Base-by-base conservation (phyloP, 202 grass and related monocot genomes). In the Hordeum pubiflorum region DNA sequence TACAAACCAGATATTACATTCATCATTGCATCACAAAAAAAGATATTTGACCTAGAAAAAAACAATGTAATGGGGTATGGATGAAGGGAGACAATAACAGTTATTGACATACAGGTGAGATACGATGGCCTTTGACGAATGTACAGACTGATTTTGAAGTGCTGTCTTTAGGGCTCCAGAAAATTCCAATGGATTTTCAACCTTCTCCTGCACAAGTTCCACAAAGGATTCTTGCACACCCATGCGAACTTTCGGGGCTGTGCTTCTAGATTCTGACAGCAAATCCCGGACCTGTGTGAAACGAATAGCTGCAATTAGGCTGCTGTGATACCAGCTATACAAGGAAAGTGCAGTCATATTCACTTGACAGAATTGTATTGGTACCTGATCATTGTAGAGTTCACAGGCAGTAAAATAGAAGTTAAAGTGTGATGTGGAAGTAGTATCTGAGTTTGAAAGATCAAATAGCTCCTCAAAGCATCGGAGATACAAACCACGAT, bases 381-480 rank as follows among this genome's bases (percentile, higher is more conserved):
- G 62, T 33, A 98, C 95, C 95, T 98, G 91, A 72, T 98, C 95
- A 85, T 98, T 98, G 81, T 95, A 93, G 65, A 98, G 92, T 83
- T 98, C 92, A 83, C 93, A 91, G 66, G 92, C 95, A 78, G 95
- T 98, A 84, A 93, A 79, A 76, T 93, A 91, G 69, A 98, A 98
- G 62, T 87, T 95, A 82, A 93, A 98, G 46, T 95, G 92, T 58
- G 90, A 87, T 63, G 89, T 90, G 44, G 92, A 93, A 38, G 92
- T 95, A 75, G 87, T 90, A 81, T 98, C 95, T 73, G 84, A 95
- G 90, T 95, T 98, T 80, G 92, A 95, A 75, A 98, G 90, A 83
- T 98, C 95, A 85, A 98, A 98, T 18, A 98, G 78, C 76, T 98
- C 95, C 79, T 98, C 95, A 87, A 98, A 98, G 60, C 88, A 83